A percentile compares a stretch with the other conserved stretches of the same genome.
phyloP scores from a whole-genome alignment of 1,284 basidiomycete genomes.

The Heliocybe sulcata region DNA sequence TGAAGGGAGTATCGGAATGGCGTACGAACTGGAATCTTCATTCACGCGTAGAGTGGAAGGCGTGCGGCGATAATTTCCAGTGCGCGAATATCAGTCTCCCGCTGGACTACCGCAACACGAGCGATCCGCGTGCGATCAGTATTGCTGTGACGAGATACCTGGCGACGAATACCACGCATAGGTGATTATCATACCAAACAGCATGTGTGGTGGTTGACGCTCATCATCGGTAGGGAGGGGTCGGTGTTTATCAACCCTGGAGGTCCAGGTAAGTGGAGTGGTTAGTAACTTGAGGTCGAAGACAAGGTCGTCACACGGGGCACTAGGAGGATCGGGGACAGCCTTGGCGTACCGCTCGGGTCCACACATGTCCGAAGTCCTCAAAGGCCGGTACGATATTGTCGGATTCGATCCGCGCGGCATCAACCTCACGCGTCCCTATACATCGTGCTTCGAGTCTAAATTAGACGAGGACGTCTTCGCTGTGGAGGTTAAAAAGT shows the following conservation, averaged over 20 bases:
- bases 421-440: not conserved
- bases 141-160: not conserved
- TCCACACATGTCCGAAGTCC: not conserved
- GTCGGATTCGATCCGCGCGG: conserved; percentile 3
- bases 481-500: not conserved
- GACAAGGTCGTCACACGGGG: not conserved
- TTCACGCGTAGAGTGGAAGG: not conserved
- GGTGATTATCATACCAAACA: not conserved
- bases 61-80: not conserved
- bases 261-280: not conserved
- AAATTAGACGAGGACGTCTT: not conserved
- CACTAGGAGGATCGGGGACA: not conserved
- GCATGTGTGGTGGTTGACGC: not conserved
- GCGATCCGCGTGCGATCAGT: not conserved
- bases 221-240: not conserved
- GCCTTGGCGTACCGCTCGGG: not conserved
- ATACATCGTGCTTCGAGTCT: not conserved
- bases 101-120: conserved; percentile 1
- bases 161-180: not conserved
- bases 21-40: too few species aligned
- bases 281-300: not conserved
- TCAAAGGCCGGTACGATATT: conserved; percentile 3
- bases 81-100: conserved; percentile 2
- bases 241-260: conserved; percentile 3
- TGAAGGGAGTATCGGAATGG: too few species aligned